These are phyloP conservation scores for Rugosomyces carneus DNA, from an alignment of 1,284 basidiomycete species.

Conservation along the genomic window DNA sequence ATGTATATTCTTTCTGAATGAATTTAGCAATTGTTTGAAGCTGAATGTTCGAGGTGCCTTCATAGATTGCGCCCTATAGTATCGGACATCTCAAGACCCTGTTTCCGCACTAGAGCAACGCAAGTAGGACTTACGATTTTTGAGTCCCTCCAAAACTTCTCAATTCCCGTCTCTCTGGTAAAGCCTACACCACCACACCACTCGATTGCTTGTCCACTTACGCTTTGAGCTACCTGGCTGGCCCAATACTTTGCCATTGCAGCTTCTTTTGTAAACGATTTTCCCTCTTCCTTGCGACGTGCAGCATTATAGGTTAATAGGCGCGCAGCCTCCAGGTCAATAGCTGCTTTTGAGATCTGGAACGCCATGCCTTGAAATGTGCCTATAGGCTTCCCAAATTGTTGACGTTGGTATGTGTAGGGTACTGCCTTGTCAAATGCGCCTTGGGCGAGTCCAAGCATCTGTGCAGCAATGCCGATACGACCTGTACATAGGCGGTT, in stretches of 20 bases:
- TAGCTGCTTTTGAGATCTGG: constrained; percentile 87
- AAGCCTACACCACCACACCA: constrained; percentile 97
- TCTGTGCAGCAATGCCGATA: constrained; percentile 96
- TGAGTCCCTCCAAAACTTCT: constrained; percentile 93
- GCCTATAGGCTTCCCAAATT: constrained; percentile 92
- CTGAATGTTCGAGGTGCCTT: constrained; percentile 96
- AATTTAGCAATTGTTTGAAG: constrained; percentile 94
- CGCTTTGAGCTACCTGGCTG: constrained; percentile 84
- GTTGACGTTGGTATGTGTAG: constrained; percentile 90
- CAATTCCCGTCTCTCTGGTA: constrained; percentile 90
- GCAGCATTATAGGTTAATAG: constrained; percentile 97
- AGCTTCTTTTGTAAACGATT: constrained; percentile 85
- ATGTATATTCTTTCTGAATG: constrained; percentile 73
- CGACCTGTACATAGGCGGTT: constrained; percentile 43
- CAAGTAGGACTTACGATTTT: constrained; percentile 71
- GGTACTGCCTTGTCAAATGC: constrained; percentile 91
- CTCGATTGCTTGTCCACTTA: constrained; percentile 88
- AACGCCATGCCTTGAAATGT: constrained; percentile 95
- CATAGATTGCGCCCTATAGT: constrained; percentile 82
- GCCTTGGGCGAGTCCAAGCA: constrained; percentile 96
- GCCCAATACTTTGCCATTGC: constrained; percentile 96
- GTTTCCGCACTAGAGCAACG: not conserved
- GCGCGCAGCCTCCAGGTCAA: constrained; percentile 90
- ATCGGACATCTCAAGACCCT: not conserved
- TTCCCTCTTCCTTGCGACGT: constrained; percentile 86